Evolutionary conservation across 257 asterid species (phyloP), one percentile per base, ranked within the genome.

Genomic region (Coffea canephora): DNA sequence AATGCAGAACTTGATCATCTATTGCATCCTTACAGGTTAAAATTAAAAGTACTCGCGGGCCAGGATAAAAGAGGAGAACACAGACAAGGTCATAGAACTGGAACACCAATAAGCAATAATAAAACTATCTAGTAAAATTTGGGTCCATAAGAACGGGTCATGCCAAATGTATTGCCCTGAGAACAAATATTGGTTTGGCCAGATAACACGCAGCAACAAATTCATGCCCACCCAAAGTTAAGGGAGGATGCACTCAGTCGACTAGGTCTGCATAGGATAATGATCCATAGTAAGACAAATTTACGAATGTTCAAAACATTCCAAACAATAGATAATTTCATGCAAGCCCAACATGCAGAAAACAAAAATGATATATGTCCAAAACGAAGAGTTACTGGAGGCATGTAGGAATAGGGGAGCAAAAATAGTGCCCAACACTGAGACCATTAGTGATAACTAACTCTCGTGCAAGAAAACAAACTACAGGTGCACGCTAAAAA

Each of bases 191-290:
- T 34, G 31, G 21, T 13, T 34, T 50, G 27, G 14, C 39, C 69
- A 64, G n/a, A 49, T n/a, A 59, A 27, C 18, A 25, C 76, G 50
- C 64, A 27, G 46, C 76, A 49, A 73, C 41, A 73, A 73, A 18
- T 14, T 3, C 2, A 5, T 61, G n/a, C 67, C 23, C 62, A 55
- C 62, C n/a, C n/a, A 4, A 49, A 49, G 54, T 11, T 49, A 49
- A 49, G 54, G 54, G 3, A 49, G 54, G 54, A 49, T 49, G 54
- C 54, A 49, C 14, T 49, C 10, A 11, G 54, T 49, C 54, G 15
- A 55, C 23, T 55, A 55, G 18, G 62, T 55, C n/a, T 55, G n/a
- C 59, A 55, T 16, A 55, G 12, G 19, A 31, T 15, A 12, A 12
- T 67, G 14, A 31, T 41, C 45, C 41, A 34, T 13, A 27, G 70